Conservation (phyloP, 352 stramenopile genomes). For the Globisporangium recalcitrans region DNA sequence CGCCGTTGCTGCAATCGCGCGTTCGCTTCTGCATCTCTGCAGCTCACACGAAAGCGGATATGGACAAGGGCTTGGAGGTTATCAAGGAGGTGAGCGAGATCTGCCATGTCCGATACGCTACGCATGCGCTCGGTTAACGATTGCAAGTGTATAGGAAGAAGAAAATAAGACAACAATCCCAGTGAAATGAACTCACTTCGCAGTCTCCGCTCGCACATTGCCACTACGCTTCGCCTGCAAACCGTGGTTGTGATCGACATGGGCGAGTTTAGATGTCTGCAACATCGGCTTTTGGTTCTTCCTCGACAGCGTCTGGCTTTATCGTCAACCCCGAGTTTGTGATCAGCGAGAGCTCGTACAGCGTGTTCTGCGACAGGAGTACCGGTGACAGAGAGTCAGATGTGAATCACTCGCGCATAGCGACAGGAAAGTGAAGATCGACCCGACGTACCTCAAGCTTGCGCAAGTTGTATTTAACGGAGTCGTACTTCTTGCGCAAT, state of each 20-base stretch:
- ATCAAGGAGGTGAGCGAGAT: conserved; percentile 79
- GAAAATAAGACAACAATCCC: not conserved
- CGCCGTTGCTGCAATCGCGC: conserved; percentile 77
- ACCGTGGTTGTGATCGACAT: not conserved
- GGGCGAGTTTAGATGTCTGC: conserved; percentile 2
- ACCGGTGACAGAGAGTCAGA: not conserved
- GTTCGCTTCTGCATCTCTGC: conserved; percentile 92
- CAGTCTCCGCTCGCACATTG: not conserved
- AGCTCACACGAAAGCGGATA: conserved; percentile 81
- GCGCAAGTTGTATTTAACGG: conserved; percentile 93
- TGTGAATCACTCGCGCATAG: not conserved
- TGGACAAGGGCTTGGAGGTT: conserved; percentile 77
- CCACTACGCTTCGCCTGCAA: not conserved
- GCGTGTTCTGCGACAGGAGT: conserved; percentile 64
- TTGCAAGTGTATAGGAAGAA: conserved; percentile 14
- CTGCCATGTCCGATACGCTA: conserved; percentile 27
- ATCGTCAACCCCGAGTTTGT: conserved; percentile 51
- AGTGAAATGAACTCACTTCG: not conserved
- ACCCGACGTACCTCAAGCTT: conserved; percentile 75
- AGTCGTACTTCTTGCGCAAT: conserved; percentile 91
- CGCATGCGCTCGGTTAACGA: conserved; percentile 15
- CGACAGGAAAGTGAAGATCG: not conserved
- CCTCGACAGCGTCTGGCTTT: conserved; percentile 26
- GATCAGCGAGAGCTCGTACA: conserved; percentile 92
- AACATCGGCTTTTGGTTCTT: conserved; percentile 12